Base-by-base conservation (phyloP, 441 rosid genomes). In the Erodium trifolium region DNA sequence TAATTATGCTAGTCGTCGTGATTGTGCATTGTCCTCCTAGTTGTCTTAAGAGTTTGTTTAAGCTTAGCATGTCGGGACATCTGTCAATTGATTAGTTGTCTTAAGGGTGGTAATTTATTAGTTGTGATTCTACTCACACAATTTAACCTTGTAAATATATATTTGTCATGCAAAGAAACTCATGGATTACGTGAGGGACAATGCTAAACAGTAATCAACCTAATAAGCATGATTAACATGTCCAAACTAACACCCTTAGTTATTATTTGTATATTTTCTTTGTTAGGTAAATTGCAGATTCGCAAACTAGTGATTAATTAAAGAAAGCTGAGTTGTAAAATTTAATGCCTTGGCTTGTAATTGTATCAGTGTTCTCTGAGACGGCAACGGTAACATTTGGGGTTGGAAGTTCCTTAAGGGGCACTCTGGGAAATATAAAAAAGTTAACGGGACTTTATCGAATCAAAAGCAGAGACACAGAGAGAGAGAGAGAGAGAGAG, bases 311-410 rank as follows among this genome's bases (percentile, higher is more conserved):
- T 18, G 31, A 59, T 59, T 59, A 59, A 59, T n/a, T 19, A 63
- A 3, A 71, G 68, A 31, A 68, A 63, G 67, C 3, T 16, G 75
- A 68, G 75, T 63, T 73, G 80, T 71, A 65, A 68, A 63, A 72
- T 69, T 85, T 63, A 76, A 70, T 70, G 68, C 14, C 27, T 23
- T 23, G 27, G 27, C 27, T 23, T 23, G 27, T 23, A 23, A 0
- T 23, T 23, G 27, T 23, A 23, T 23, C 27, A 23, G 27, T 23
- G 27, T 23, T 23, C n/a, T 23, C 14, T 29, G 57, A 17, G 63
- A 13, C 55, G 71, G 79, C 89, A 93, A 93, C 98, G 98, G 97
- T 93, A 84, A 89, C 78, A 84, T 23, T 91, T 68, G 16, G 55
- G 45, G 82, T 78, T 81, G 90, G 87, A 83, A 66, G 86, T 78